phyloP scores from a whole-genome alignment of 2,329 filamentous ascomycete genomes.

The Aspergillus sp. region DNA sequence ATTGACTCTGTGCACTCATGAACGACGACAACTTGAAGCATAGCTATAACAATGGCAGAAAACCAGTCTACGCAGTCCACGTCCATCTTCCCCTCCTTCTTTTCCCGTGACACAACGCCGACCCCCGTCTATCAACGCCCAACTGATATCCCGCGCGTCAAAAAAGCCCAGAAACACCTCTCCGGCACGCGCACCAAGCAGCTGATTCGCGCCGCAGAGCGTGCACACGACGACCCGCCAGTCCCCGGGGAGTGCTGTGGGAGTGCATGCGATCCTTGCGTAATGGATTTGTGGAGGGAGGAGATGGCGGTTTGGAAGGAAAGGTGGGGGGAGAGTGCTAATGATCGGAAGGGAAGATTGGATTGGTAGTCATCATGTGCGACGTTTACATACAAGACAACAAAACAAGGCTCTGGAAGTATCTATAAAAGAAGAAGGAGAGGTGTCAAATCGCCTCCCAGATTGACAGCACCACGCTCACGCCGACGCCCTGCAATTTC shows the following conservation, averaged over 20 bases:
- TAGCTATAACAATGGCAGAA: too few relatives aligned
- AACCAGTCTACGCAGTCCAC: background rate
- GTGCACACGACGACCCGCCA: slow-evolving; percentile 23
- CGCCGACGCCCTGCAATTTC: background rate
- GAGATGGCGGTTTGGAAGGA: slow-evolving; percentile 27
- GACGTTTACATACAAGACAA: too few relatives aligned
- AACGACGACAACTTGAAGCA: too few relatives aligned
- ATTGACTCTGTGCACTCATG: too few relatives aligned
- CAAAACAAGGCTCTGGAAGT: too few relatives aligned
- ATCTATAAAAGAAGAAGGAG: background rate
- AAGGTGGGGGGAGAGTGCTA: slow-evolving; percentile 21
- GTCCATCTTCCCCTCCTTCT: background rate
- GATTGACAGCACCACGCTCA: background rate
- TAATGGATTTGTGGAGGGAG: slow-evolving; percentile 28
- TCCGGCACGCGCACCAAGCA: slow-evolving; percentile 26
- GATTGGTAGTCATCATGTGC: background rate
- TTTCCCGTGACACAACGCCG: slow-evolving; percentile 2
- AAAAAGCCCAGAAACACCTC: slow-evolving; percentile 20
- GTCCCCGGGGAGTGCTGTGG: slow-evolving; percentile 29
- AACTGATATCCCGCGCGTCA: slow-evolving; percentile 19
- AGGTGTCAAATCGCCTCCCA: background rate
- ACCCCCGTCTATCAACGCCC: slow-evolving; percentile 17
- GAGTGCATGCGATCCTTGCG: slow-evolving; percentile 30
- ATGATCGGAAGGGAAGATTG: slow-evolving; percentile 3
- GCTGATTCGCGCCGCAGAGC: slow-evolving; percentile 23